Percentiles rank a stretch among this genome's conserved stretches.
Evolutionary conservation across 176 grass and related monocot species (phyloP).

Genomic region (Oryza coarctata): DNA sequence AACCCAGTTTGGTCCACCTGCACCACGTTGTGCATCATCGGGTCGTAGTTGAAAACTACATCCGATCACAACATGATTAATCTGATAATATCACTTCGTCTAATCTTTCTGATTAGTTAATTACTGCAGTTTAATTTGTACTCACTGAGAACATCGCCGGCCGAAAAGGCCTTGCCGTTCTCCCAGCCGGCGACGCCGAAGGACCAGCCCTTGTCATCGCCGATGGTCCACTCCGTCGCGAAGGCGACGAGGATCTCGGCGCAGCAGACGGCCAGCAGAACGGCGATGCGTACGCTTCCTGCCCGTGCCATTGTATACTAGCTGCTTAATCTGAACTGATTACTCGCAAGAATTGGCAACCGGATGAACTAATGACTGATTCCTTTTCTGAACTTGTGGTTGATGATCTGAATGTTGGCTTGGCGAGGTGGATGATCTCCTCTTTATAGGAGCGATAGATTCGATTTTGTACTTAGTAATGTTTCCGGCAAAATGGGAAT

Average conservation of each 20-base stretch:
- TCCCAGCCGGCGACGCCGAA: slow-evolving; percentile 29
- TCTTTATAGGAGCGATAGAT: not conserved
- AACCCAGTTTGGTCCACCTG: slow-evolving; percentile 15
- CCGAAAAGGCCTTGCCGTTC: slow-evolving; percentile 31
- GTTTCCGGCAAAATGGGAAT: no score
- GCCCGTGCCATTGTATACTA: not conserved
- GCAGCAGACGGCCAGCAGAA: slow-evolving; percentile 21
- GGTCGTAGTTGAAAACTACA: slow-evolving; percentile 32
- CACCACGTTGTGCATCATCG: slow-evolving; percentile 9
- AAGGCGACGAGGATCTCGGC: slow-evolving; percentile 10
- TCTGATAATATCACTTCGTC: not conserved
- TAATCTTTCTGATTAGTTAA: no score
- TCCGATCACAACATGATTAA: not conserved
- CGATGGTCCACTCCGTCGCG: slow-evolving; percentile 29
- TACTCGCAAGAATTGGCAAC: not conserved
- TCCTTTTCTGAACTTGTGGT: not conserved
- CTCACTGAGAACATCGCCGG: slow-evolving; percentile 46
- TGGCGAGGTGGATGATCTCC: not conserved
- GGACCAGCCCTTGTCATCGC: slow-evolving; percentile 32
- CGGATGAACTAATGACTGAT: not conserved
- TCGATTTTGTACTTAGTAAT: not conserved
- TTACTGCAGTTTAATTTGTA: no score
- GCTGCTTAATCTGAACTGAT: not conserved
- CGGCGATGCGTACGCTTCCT: not conserved
- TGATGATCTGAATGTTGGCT: not conserved